Conservation (phyloP, 2,329 filamentous ascomycete species). For the Penicillium sp. region DNA sequence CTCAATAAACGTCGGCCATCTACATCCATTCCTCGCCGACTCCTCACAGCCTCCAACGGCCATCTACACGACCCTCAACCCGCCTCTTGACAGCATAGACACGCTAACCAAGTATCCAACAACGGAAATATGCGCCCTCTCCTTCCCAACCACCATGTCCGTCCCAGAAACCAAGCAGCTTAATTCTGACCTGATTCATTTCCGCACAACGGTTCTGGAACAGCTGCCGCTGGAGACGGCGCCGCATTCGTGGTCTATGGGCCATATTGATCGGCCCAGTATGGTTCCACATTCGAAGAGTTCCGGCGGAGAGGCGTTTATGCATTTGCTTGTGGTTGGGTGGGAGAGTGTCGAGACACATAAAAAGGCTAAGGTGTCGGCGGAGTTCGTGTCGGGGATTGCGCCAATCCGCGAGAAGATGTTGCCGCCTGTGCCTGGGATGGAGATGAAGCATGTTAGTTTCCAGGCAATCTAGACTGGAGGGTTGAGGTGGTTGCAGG, state of each 20-base stretch:
- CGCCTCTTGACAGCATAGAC: slow-evolving; percentile 23
- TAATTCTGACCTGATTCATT: slow-evolving; percentile 32
- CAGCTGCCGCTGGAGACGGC: slow-evolving; percentile 25
- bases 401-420: slow-evolving; percentile 39
- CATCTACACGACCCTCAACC: slow-evolving; percentile 31
- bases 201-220: slow-evolving; percentile 33
- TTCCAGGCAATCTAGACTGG: slow-evolving; percentile 32
- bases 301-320: slow-evolving; percentile 38
- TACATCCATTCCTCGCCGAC: slow-evolving; percentile 24
- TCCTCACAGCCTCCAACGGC: slow-evolving; percentile 17
- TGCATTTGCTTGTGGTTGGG: slow-evolving; percentile 44
- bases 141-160: slow-evolving; percentile 37
- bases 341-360: slow-evolving; percentile 51
- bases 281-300: slow-evolving; percentile 32
- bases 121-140: slow-evolving; percentile 46
- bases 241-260: slow-evolving; percentile 32
- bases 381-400: slow-evolving; percentile 43
- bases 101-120: slow-evolving; percentile 39
- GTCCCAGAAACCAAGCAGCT: slow-evolving; percentile 26
- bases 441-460: slow-evolving; percentile 45
- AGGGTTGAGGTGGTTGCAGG: too few species aligned
- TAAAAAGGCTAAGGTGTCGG: slow-evolving; percentile 42
- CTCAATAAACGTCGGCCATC: slow-evolving; percentile 14
- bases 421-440: slow-evolving; percentile 33
- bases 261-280: slow-evolving; percentile 35